Conservation (phyloP, 495 filamentous ascomycete genomes). For the Pseudomonodictys pantanalensis region DNA sequence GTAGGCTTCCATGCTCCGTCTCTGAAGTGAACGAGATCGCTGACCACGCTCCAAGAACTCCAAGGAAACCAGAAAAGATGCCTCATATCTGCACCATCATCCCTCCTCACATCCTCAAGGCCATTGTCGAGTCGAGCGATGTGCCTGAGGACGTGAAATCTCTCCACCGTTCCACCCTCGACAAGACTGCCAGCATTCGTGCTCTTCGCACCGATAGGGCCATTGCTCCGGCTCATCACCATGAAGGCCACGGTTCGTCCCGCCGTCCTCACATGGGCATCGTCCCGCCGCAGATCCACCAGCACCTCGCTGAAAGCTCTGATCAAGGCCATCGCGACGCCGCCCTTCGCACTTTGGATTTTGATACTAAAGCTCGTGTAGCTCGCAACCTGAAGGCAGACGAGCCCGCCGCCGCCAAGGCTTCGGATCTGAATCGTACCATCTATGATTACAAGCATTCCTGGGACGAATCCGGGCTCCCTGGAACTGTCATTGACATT, state of each 20-base stretch:
- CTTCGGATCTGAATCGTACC: not conserved
- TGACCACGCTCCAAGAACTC: no score
- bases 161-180: no score
- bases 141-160: not conserved
- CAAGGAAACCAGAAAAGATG: no score
- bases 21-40: no score
- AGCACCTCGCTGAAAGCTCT: not conserved
- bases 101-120: not conserved
- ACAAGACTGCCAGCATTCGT: not conserved
- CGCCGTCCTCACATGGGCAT: not conserved
- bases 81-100: not conserved
- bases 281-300: not conserved
- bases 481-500: slow-evolving; percentile 1
- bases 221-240: not conserved
- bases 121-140: not conserved
- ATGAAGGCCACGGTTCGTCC: no score
- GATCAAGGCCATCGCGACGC: not conserved
- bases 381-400: not conserved
- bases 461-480: not conserved
- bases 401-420: not conserved
- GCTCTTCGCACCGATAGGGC: not conserved
- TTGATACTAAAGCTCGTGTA: not conserved
- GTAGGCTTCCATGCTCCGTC: no score
- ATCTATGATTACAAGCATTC: slow-evolving; percentile 16
- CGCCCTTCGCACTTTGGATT: not conserved